Percentiles rank a stretch among this genome's conserved stretches.
Conservation (phyloP, 805 yeast species). For the Metahyphopichia silvanorum region DNA sequence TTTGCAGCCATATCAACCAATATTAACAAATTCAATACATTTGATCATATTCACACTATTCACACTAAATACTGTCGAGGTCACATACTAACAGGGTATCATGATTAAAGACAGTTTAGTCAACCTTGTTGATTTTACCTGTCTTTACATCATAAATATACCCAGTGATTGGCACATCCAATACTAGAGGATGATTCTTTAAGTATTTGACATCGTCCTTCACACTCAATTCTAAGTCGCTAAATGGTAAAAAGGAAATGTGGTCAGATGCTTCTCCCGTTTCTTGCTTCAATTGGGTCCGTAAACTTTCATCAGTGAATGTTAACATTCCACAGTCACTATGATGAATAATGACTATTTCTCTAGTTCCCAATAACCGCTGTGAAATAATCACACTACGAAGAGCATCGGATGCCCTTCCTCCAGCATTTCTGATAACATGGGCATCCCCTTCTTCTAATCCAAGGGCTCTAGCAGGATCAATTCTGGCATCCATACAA, state of each 20-base stretch:
- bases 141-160: conserved; percentile 36
- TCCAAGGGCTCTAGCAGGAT: conserved; percentile 34
- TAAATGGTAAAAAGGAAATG: conserved; percentile 31
- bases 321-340: conserved; percentile 46
- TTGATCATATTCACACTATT: no score
- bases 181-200: conserved; percentile 23
- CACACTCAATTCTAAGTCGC: conserved; percentile 31
- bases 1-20: no score
- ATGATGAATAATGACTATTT: conserved; percentile 37
- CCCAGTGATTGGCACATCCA: conserved; percentile 36
- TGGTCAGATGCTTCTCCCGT: conserved; percentile 27
- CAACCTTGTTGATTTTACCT: conserved; percentile 27
- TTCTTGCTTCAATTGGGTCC: conserved; percentile 25
- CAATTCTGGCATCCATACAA: conserved; percentile 43
- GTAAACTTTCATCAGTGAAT: conserved; percentile 27
- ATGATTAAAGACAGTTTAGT: no score
- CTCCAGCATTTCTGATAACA: conserved; percentile 44
- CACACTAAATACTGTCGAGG: no score
- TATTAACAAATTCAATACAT: no score
- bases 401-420: conserved; percentile 38
- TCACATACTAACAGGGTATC: no score
- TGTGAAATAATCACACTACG: conserved; percentile 39
- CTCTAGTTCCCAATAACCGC: conserved; percentile 36
- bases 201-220: conserved; percentile 31
- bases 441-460: conserved; percentile 41